Conservation (phyloP, 192 early-diverging fungal species). For the Coemansia sp. region DNA sequence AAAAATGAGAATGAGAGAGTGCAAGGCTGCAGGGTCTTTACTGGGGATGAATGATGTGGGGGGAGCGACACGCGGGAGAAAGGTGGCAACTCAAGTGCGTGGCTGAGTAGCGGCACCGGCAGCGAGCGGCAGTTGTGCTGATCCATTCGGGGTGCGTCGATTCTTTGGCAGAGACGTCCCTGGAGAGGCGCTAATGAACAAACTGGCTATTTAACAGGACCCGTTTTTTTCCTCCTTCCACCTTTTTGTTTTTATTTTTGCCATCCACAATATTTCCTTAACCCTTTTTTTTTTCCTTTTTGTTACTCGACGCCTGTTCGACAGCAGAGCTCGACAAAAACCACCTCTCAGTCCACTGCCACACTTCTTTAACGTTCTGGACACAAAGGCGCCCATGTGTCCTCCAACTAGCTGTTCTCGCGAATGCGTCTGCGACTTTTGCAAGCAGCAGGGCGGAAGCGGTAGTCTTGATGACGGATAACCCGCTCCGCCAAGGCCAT, state of each 20-base stretch:
- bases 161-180: background rate
- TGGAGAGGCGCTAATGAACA: background rate
- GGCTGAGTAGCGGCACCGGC: background rate
- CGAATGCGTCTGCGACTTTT: conserved; percentile 14
- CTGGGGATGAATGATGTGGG: background rate
- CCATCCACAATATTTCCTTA: too few relatives aligned
- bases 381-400: background rate
- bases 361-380: background rate
- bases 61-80: background rate
- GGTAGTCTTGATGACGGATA: background rate
- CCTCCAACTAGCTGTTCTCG: background rate
- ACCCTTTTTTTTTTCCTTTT: background rate
- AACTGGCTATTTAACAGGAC: background rate
- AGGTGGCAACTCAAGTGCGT: background rate
- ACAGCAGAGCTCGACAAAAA: background rate
- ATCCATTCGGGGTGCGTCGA: background rate
- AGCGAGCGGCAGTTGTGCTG: too few relatives aligned
- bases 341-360: background rate
- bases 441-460: conserved; percentile 7
- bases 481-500: too few relatives aligned
- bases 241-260: background rate
- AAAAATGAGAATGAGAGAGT: background rate
- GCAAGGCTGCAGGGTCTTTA: background rate
- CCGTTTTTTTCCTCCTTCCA: background rate
- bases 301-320: background rate